Evolutionary conservation across 1,139 yeast species (phyloP).

Genomic region (Yamadazyma dendronema): DNA sequence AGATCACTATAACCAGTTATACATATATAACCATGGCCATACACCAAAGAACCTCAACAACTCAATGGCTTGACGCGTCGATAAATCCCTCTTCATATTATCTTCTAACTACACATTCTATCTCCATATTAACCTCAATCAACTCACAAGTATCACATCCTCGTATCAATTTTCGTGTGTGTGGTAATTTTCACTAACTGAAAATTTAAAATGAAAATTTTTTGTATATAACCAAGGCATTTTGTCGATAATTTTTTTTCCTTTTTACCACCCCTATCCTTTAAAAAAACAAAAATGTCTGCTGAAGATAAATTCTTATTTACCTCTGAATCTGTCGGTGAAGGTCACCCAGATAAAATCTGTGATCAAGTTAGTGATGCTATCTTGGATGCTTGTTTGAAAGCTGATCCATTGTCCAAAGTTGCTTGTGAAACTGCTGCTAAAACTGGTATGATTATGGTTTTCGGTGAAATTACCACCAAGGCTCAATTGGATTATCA

Average conservation of each 20-base stretch:
- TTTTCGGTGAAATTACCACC: constrained; percentile 98
- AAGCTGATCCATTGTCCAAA: constrained; percentile 94
- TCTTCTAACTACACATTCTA: too few species aligned
- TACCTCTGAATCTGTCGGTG: constrained; percentile 97
- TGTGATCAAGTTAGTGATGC: constrained; percentile 99
- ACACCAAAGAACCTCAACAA: too few species aligned
- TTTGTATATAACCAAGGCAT: constrained; percentile 8
- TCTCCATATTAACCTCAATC: neutral
- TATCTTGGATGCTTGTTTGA: constrained; percentile 94
- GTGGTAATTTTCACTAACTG: neutral
- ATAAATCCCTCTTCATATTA: too few species aligned
- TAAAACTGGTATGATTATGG: constrained; percentile 99
- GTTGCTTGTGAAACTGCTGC: constrained; percentile 99
- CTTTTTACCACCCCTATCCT: constrained; percentile 4
- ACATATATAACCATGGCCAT: too few species aligned
- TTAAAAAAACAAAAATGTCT: constrained; percentile 7
- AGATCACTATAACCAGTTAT: too few species aligned
- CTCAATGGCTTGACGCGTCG: too few species aligned
- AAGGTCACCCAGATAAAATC: constrained; percentile 99
- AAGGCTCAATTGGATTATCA: constrained; percentile 94
- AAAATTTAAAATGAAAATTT: constrained; percentile 3
- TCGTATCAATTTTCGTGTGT: neutral
- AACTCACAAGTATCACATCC: neutral
- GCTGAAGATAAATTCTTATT: constrained; percentile 58
- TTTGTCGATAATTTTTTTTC: constrained; percentile 1